Evolutionary conservation across 176 grass and related monocot genomes (phyloP).

Genomic region (Rhynchospora tenuis): DNA sequence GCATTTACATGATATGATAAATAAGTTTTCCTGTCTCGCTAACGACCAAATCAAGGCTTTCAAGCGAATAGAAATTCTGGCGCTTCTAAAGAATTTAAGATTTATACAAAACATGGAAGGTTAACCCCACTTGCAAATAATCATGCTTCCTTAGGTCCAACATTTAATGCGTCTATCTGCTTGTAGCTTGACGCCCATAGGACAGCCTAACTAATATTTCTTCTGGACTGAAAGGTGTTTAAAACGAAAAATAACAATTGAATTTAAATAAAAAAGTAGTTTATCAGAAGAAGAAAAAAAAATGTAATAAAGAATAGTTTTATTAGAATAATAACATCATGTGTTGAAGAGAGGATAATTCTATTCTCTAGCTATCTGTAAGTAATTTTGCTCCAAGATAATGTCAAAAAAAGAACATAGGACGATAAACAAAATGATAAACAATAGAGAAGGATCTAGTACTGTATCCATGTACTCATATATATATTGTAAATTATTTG

Average conservation of each 20-base stretch:
- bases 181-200: neutral
- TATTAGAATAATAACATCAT: neutral
- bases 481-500: too few species aligned
- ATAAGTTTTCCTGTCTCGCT: neutral
- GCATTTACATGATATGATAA: neutral
- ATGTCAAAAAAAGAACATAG: too few species aligned
- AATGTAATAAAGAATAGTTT: neutral
- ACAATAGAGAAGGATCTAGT: too few species aligned
- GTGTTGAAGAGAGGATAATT: too few species aligned
- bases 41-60: conserved; percentile 14
- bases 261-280: neutral
- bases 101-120: neutral
- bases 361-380: too few species aligned
- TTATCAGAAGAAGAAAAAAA: too few species aligned
- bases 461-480: too few species aligned
- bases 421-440: too few species aligned
- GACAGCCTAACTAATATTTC: neutral
- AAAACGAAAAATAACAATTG: neutral
- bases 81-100: neutral
- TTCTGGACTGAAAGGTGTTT: neutral
- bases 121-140: neutral
- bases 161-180: neutral
- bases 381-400: too few species aligned
- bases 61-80: neutral
- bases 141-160: neutral